These are phyloP conservation scores for Tulasnella sp. DNA, from an alignment of 768 basidiomycete genomes.

Conservation along the genomic window DNA sequence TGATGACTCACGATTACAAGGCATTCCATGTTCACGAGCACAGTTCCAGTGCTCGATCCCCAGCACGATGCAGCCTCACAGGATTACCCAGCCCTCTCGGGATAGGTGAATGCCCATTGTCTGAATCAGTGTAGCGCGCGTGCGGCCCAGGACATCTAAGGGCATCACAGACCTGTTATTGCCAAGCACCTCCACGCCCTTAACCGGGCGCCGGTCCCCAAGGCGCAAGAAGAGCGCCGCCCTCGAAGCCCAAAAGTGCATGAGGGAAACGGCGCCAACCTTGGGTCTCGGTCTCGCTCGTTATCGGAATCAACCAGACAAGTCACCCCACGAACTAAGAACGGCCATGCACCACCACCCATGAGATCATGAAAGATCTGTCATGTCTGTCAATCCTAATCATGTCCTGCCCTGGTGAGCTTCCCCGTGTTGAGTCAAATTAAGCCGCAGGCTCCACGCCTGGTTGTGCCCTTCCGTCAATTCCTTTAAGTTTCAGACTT, in stretches of 20 bases:
- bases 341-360: constrained; percentile 87
- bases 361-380: constrained; percentile 81
- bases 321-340: constrained; percentile 91
- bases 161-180: constrained; percentile 90
- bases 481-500: constrained; percentile 78
- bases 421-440: constrained; percentile 81
- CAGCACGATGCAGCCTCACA: constrained; percentile 76
- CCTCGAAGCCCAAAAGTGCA: constrained; percentile 53
- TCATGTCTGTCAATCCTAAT: constrained; percentile 73
- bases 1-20: constrained; percentile 86
- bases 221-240: constrained; percentile 5
- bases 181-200: constrained; percentile 82
- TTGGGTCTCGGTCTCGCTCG: constrained; percentile 82
- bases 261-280: constrained; percentile 58
- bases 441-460: constrained; percentile 76
- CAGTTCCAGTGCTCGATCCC: constrained; percentile 90
- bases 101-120: constrained; percentile 76
- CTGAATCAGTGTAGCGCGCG: constrained; percentile 85
- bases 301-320: constrained; percentile 97
- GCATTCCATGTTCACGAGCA: constrained; percentile 89
- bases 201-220: constrained; percentile 37
- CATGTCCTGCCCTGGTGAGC: constrained; percentile 77
- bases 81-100: constrained; percentile 73
- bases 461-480: constrained; percentile 81
- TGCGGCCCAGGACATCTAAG: constrained; percentile 88